Conservation (phyloP, 768 basidiomycete species). For the Trametes coccinea region DNA sequence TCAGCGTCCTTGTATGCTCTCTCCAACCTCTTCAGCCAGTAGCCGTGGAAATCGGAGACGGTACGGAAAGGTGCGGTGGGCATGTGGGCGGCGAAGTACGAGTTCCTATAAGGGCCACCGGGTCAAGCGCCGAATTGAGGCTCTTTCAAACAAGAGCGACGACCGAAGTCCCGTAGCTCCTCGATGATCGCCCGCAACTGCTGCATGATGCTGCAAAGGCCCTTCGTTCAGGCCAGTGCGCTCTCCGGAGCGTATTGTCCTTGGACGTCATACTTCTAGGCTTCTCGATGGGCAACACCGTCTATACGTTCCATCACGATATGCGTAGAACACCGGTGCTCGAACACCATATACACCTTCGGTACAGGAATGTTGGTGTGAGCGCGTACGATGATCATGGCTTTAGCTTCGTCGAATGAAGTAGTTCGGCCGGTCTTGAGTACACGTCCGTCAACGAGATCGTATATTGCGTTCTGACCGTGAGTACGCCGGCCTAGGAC, state of each 20-base stretch:
- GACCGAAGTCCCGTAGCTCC: too few species aligned
- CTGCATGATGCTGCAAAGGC: too few species aligned
- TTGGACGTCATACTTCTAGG: too few species aligned
- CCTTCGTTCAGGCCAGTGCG: too few species aligned
- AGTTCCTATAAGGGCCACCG: too few species aligned
- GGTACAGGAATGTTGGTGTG: background rate
- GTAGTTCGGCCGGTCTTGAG: background rate
- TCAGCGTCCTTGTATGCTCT: too few species aligned
- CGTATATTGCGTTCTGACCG: too few species aligned
- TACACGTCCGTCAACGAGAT: too few species aligned
- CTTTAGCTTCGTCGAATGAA: background rate
- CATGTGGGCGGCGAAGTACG: background rate
- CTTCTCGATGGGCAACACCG: background rate
- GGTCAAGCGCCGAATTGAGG: too few species aligned
- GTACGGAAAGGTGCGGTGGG: background rate
- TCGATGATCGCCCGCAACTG: too few species aligned
- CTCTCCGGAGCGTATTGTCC: background rate
- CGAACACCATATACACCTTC: background rate
- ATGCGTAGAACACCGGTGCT: background rate
- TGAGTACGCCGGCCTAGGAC: too few species aligned
- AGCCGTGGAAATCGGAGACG: background rate
- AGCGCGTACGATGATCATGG: background rate
- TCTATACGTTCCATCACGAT: constrained; percentile 3
- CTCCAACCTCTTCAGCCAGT: background rate
- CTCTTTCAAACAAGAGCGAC: too few species aligned